Evolutionary conservation across 2,329 filamentous ascomycete genomes (phyloP).

Genomic region (Cephalotrichum gorgonifer): DNA sequence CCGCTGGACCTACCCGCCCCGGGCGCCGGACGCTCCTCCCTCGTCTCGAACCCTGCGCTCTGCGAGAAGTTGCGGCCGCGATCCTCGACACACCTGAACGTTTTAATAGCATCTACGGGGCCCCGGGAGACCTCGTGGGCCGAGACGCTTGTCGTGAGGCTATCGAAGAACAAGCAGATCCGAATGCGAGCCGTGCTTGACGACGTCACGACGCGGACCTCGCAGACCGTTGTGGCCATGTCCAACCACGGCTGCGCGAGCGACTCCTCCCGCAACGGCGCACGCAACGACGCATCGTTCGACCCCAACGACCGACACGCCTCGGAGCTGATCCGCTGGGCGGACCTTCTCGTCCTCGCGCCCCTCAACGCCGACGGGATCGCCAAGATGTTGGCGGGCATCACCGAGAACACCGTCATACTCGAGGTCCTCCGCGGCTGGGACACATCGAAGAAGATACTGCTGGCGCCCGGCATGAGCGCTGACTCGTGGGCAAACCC

Average conservation of each 20-base stretch:
- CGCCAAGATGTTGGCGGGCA: constrained; percentile 77
- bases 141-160: constrained; percentile 53
- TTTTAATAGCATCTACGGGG: constrained; percentile 58
- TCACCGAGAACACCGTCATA: constrained; percentile 64
- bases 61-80: background rate
- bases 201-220: constrained; percentile 52
- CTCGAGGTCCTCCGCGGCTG: constrained; percentile 75
- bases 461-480: constrained; percentile 84
- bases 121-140: constrained; percentile 55
- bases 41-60: too few relatives aligned
- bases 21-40: background rate
- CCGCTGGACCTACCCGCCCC: background rate
- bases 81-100: constrained; percentile 26
- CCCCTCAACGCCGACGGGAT: constrained; percentile 78
- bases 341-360: constrained; percentile 73
- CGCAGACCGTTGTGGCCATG: constrained; percentile 51
- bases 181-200: constrained; percentile 54
- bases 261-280: constrained; percentile 9
- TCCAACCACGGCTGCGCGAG: constrained; percentile 36
- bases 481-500: constrained; percentile 84
- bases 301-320: constrained; percentile 24
- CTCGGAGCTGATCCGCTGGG: constrained; percentile 72
- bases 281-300: background rate
- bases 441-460: constrained; percentile 75
- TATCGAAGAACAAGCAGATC: constrained; percentile 54